Conservation (phyloP, 305 asterid genomes). For the Fraxinus floribunda region DNA sequence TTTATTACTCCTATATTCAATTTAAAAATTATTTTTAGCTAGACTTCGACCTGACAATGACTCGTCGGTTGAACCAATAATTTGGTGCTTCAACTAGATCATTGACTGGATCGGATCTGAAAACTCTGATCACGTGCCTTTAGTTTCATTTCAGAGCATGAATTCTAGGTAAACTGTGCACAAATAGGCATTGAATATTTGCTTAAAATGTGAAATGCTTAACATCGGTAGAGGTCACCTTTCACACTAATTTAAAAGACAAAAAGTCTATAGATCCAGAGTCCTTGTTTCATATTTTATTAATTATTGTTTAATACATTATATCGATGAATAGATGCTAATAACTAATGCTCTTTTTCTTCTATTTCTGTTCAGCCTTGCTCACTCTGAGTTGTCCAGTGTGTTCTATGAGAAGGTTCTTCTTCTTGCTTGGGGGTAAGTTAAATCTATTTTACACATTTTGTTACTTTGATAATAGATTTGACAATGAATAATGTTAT, state of each 20-base stretch:
- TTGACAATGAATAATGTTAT: neutral
- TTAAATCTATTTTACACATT: slow-evolving; percentile 18
- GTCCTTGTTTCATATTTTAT: neutral
- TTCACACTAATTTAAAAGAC: neutral
- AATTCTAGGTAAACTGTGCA: neutral
- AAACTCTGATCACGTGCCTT: slow-evolving; percentile 9
- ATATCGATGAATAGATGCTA: neutral
- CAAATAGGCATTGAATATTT: neutral
- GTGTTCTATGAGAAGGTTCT: slow-evolving; percentile 15
- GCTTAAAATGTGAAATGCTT: slow-evolving; percentile 10
- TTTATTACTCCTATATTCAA: neutral
- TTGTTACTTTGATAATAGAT: neutral
- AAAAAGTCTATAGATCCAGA: neutral
- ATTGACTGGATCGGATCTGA: neutral
- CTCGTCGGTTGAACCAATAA: neutral
- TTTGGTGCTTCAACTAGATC: neutral
- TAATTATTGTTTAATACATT: neutral
- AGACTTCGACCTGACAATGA: neutral
- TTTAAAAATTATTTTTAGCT: neutral
- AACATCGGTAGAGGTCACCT: neutral
- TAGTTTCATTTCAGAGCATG: slow-evolving; percentile 4
- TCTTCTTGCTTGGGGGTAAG: slow-evolving; percentile 96
- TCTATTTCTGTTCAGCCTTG: neutral
- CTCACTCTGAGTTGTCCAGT: neutral
- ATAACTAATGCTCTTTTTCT: neutral